A percentile compares a stretch with the other conserved stretches of the same genome.
Evolutionary conservation across 192 early-diverging fungal genomes (phyloP).

Genomic region (Coemansia sp.): DNA sequence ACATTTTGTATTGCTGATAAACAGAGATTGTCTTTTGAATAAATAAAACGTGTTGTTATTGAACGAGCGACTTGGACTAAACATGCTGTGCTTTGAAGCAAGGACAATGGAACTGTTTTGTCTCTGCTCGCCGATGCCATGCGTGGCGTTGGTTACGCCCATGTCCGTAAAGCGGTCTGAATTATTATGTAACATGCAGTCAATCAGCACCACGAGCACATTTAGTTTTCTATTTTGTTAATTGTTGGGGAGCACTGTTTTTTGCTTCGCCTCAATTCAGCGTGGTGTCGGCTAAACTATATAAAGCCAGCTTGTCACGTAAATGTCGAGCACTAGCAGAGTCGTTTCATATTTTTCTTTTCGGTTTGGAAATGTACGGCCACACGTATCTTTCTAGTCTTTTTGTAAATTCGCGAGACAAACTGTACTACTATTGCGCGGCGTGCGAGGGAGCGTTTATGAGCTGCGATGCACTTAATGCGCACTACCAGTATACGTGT

Average conservation of each 20-base stretch:
- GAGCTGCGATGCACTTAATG: slow-evolving; percentile 11
- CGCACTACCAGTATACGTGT: slow-evolving; percentile 15
- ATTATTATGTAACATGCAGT: slow-evolving; percentile 8
- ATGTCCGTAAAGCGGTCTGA: too few relatives aligned
- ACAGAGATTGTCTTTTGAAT: background rate
- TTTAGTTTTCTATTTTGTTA: background rate
- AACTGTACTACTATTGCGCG: slow-evolving; percentile 8
- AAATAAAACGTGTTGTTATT: background rate
- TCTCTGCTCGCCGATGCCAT: too few relatives aligned
- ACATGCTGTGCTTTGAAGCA: too few relatives aligned
- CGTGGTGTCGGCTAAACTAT: too few relatives aligned
- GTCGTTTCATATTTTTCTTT: background rate
- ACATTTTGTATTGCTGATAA: background rate
- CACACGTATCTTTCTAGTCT: background rate
- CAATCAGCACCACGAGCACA: slow-evolving; percentile 1
- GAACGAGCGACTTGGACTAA: too few relatives aligned
- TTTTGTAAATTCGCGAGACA: slow-evolving; percentile 1
- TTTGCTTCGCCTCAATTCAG: too few relatives aligned
- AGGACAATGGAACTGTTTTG: too few relatives aligned
- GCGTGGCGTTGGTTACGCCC: too few relatives aligned
- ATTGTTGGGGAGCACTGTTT: slow-evolving; percentile 4
- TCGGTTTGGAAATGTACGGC: background rate
- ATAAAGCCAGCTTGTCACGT: too few relatives aligned
- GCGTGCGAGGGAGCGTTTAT: slow-evolving; percentile 14
- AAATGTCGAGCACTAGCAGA: too few relatives aligned